Conservation (phyloP, 179 eudicot genomes). For the Corrigiola litoralis region DNA sequence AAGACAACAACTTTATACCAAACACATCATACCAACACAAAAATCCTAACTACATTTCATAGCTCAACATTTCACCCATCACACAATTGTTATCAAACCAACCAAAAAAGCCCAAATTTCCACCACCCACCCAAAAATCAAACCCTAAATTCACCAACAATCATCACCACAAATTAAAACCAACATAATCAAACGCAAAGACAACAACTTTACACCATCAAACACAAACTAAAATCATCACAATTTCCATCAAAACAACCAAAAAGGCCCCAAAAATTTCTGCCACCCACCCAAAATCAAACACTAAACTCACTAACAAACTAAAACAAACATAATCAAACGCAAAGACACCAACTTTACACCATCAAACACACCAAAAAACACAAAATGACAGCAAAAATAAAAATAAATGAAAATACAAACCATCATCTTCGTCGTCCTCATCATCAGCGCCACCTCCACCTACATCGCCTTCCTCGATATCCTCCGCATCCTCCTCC, state of each 20-base stretch:
- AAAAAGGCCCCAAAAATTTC: background rate
- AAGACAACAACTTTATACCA: too few relatives aligned
- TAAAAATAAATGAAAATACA: background rate
- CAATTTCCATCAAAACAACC: background rate
- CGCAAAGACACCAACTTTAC: background rate
- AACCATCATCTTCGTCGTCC: conserved; percentile 76
- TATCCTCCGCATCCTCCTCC: conserved; percentile 46
- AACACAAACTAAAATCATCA: too few relatives aligned
- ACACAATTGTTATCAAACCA: background rate
- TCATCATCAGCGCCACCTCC: conserved; percentile 48
- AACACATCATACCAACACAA: too few relatives aligned
- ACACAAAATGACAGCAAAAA: background rate
- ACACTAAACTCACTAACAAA: too few relatives aligned
- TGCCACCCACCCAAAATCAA: conserved; percentile 1
- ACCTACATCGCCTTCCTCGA: conserved; percentile 43
- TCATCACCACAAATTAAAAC: too few relatives aligned
- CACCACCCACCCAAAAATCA: background rate
- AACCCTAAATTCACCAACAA: too few relatives aligned
- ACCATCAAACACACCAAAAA: background rate
- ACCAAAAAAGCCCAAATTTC: background rate
- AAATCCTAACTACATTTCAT: too few relatives aligned
- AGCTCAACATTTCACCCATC: too few relatives aligned
- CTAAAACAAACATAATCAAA: background rate
- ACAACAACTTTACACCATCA: too few relatives aligned
- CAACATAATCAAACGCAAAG: too few relatives aligned